phyloP scores from a whole-genome alignment of 345 rosid species.

The Psidium friedrichsthalianum region DNA sequence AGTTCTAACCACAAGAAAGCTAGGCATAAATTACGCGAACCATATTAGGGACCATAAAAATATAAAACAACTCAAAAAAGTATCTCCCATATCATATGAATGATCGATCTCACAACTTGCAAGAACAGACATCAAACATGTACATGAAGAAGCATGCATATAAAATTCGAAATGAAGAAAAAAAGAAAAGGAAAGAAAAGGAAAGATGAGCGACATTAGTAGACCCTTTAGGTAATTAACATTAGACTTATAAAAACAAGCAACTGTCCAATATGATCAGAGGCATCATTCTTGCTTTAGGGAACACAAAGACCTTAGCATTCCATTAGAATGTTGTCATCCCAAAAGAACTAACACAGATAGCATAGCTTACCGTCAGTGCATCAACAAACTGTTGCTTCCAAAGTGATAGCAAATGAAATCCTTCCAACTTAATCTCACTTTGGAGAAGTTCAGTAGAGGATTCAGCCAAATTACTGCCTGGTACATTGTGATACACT shows the following conservation, averaged over 20 bases:
- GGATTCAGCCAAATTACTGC: conserved; percentile 22
- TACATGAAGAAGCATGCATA: not conserved
- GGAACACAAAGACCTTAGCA: not conserved
- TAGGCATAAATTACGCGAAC: not conserved
- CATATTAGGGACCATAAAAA: not conserved
- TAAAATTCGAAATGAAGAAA: not conserved
- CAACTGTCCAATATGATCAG: not conserved
- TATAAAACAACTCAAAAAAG: not conserved
- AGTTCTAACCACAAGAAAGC: not conserved
- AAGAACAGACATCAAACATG: not conserved
- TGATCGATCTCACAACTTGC: not conserved
- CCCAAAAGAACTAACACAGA: not conserved
- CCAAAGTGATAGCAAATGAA: conserved; percentile 40
- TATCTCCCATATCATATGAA: not conserved
- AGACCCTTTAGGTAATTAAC: not conserved
- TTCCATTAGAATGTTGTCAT: not conserved
- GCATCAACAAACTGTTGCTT: conserved; percentile 74
- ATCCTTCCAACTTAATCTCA: no score
- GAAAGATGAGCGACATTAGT: not conserved
- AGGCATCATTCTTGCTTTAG: not conserved
- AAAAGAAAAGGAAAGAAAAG: not conserved
- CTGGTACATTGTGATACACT: conserved; percentile 36
- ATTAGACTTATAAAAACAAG: not conserved
- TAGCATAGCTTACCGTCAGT: conserved; percentile 26
- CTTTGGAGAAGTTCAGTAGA: conserved; percentile 8